Base-by-base conservation (phyloP, 2,329 filamentous ascomycete genomes). In the Alternaria panax region DNA sequence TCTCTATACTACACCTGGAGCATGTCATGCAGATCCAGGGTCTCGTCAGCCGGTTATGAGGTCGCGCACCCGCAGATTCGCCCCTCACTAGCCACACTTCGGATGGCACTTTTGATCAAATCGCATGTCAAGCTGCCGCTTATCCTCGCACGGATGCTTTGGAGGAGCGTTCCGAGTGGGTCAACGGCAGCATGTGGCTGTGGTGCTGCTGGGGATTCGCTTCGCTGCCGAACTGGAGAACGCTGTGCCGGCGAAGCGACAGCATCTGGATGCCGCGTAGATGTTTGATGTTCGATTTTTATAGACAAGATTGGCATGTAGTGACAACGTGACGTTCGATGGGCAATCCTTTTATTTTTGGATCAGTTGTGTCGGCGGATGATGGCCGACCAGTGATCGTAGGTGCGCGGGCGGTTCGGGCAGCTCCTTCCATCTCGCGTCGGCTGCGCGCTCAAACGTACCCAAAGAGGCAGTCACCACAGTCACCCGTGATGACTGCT, bases 81-180 rank as follows among this genome's bases (percentile, higher is more conserved):
- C 67, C 68, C 61, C 69, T 70, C 70, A 69, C 67, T 64, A 75
- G 72, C 72, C 71, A 74, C 69, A 71, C 56, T 40, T 61, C 22
- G 47, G 47, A 69, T 68, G 57, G 51, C 57, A 61, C 57, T 66
- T 42, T 54, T 50, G 57, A 41, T 45, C 64, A 59, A 67, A 67
- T 67, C 52, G 60, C 62, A 67, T 65, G 54, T 54, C 43, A 28
- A 24, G 28, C 40, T 47, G 41, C 24, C 51, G 43, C 16, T 59
- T 38, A 51, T 18, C 54, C 60, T 56, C 36, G 51, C 41, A 38
- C 22, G 30, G 25, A 42, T 18, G 27, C n/a, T 40, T 41, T 51
- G 40, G n/a, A 11, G 45, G 30, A 16, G 24, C 45, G 32, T 18
- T 57, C 7, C 54, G 42, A 64, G 46, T 61, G 61, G 61, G 27